Percentiles rank a stretch among this genome's conserved stretches.
phyloP scores from a whole-genome alignment of 2,329 filamentous ascomycete genomes.

The Monilinia laxa region DNA sequence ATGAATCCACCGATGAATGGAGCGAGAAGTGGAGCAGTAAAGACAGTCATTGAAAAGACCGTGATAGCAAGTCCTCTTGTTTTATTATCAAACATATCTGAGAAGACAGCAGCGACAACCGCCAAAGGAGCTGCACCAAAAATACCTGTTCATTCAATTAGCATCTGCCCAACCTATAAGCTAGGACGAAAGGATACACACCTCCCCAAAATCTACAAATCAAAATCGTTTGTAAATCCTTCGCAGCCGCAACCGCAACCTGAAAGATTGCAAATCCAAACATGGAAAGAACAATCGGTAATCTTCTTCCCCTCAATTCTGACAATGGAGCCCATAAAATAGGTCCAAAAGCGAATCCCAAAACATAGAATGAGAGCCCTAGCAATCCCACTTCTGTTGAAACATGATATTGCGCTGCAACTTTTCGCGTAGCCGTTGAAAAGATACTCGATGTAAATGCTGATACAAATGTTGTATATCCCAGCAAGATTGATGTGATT shows the following conservation, averaged over 20 bases:
- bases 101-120: slow-evolving; percentile 69
- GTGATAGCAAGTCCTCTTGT: slow-evolving; percentile 59
- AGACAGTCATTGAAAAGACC: slow-evolving; percentile 61
- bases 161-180: neutral
- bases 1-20: slow-evolving; percentile 71
- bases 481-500: slow-evolving; percentile 64
- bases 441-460: slow-evolving; percentile 77
- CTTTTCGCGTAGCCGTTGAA: slow-evolving; percentile 60
- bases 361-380: slow-evolving; percentile 67
- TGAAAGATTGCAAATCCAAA: slow-evolving; percentile 70
- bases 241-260: slow-evolving; percentile 61
- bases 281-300: slow-evolving; percentile 61
- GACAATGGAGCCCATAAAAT: slow-evolving; percentile 71
- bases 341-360: slow-evolving; percentile 71
- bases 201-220: slow-evolving; percentile 73
- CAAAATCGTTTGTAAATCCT: slow-evolving; percentile 67
- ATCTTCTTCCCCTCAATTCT: slow-evolving; percentile 66
- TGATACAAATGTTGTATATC: slow-evolving; percentile 69
- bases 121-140: slow-evolving; percentile 69
- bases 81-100: slow-evolving; percentile 68
- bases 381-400: slow-evolving; percentile 61
- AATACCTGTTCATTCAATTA: slow-evolving; percentile 44
- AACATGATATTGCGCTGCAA: slow-evolving; percentile 61
- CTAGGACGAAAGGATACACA: slow-evolving; percentile 43
- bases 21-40: slow-evolving; percentile 64